Evolutionary conservation across 202 grass and related monocot genomes (phyloP).

Genomic region (Panicum virgatum): DNA sequence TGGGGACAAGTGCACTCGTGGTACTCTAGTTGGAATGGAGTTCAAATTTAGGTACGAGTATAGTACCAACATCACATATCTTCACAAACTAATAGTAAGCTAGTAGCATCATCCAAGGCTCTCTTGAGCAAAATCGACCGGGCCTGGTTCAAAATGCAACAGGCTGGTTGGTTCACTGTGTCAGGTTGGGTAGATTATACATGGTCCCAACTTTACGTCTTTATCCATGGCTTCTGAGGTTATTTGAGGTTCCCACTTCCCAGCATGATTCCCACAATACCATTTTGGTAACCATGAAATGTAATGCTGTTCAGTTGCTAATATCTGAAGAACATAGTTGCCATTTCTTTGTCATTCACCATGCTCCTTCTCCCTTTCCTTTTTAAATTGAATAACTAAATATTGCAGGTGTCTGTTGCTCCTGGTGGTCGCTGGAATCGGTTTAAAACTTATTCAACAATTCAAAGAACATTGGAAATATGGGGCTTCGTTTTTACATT

Average conservation of each 20-base stretch:
- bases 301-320: slow-evolving; percentile 16
- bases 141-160: neutral
- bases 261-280: neutral
- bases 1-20: neutral
- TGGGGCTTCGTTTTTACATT: slow-evolving; percentile 92
- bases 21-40: slow-evolving; percentile 4
- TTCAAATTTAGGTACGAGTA: slow-evolving; percentile 10
- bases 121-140: neutral
- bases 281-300: neutral
- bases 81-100: neutral
- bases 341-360: neutral
- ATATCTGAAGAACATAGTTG: neutral
- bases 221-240: neutral
- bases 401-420: slow-evolving; percentile 85
- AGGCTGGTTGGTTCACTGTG: neutral
- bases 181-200: slow-evolving; percentile 16
- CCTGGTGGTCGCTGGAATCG: slow-evolving; percentile 93
- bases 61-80: neutral
- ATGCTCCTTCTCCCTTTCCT: neutral
- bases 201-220: neutral
- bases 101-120: neutral
- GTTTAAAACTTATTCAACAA: slow-evolving; percentile 99
- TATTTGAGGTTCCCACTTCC: neutral
- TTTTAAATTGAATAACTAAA: slow-evolving; percentile 38
- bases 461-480: slow-evolving; percentile 98